Base-by-base conservation (phyloP, 208 protist genomes). In the Acanthamoeba triangularis region DNA sequence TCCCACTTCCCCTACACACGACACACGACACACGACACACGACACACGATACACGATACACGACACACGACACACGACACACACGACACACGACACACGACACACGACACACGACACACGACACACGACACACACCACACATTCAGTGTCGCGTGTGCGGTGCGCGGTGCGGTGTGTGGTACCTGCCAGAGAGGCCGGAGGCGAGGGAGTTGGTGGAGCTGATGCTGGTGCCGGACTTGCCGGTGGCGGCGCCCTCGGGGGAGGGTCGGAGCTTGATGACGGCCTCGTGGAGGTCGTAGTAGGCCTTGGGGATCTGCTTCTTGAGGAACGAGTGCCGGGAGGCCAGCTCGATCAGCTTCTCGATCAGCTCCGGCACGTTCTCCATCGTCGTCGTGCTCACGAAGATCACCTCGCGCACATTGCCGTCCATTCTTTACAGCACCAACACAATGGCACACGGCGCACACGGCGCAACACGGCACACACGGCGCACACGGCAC, bases 271-370 rank as follows among this genome's bases (percentile, higher is more conserved):
- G 82, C 49, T 90, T 90, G 47, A 41, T 59, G 20, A 90, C 54
- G 41, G 54, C 59, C 33, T 90, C 54, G 49, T 90, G 35, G 33
- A 90, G 59, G 52, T 90, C 82, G 52, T 90, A 65, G 52, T 90
- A 90, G 82, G 54, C 59, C 82, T 90, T 90, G 16, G 82, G 82
- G 41, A 90, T 90, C 59, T 90, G 82, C 52, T 90, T 90, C 82
- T 90, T 90, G 33, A 90, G 82, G 82, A 90, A 90, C 5, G 54
- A 69, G 59, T 90, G 82, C 37, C 63, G 61, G 49, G 59, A 56
- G 11, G 82, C 82, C 47, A 69, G 41, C 7, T 90, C 82, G 41
- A 90, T 65, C 82, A 90, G 59, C 82, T 56, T 65, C 16, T 65
- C 82, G 59, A 90, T 90, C 49, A 90, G 49, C 59, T 90, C 82